Evolutionary conservation across 176 grass and related monocot species (phyloP), one percentile per base, ranked within the genome.

Genomic region (Oryza officinalis): DNA sequence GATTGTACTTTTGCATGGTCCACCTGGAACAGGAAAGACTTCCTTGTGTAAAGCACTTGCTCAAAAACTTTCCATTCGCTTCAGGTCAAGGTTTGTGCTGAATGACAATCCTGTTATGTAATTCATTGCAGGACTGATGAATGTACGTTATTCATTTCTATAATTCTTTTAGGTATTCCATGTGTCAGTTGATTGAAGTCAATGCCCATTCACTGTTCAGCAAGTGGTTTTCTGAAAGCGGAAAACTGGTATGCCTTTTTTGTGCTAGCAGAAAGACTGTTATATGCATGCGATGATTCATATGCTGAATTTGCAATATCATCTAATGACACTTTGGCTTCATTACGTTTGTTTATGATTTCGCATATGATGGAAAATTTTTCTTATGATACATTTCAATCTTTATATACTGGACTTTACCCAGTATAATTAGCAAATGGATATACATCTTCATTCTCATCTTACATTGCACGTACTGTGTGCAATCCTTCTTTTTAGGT

Each of bases 191-290:
- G 88, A 67, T 99, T 65, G 96, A 99, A 92, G 93, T 99, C 72
- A 99, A 99, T 86, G 96, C 96, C 76, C 96, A 99, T 90, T 99
- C 96, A 22, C 84, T 99, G 78, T 96, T 99, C 89, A 99, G 96
- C 91, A 99, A 99, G 89, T 99, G 96, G 96, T 99, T 99, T 89
- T 99, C 96, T 86, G 96, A 99, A 92, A 99, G 96, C 86, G 96
- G 96, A 47, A 99, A 99, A 92, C 47, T 99, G 91, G 96, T 99
- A 99, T 20, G 93, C 26, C 59, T n/a, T 87, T 83, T 65, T 64
- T 77, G 54, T 82, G 57, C 33, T 47, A 65, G 30, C 57, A 60
- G 14, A 4, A 27, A 60, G 27, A 30, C 28, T 61, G 15, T 66
- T 60, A 86, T 67, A 12, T 80, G 14, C 8, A 43, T 63, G 63